These are phyloP conservation scores for Besnoitia besnoiti DNA, from an alignment of 169 alveolate genomes.

Conservation along the genomic window DNA sequence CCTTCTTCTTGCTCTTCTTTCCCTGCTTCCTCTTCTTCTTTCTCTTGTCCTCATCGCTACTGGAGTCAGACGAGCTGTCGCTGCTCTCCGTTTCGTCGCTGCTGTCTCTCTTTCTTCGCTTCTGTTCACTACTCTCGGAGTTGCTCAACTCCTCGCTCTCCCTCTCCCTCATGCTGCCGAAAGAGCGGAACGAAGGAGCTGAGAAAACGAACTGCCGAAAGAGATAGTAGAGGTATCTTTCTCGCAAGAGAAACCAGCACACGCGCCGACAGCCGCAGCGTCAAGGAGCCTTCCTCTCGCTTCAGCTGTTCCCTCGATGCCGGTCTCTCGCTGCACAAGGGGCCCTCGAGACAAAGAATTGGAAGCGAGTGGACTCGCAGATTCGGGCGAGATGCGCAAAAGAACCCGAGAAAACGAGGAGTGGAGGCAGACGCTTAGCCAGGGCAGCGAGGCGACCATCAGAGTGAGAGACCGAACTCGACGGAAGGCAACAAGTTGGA, in stretches of 20 bases:
- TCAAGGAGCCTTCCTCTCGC: neutral
- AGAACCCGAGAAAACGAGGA: no score
- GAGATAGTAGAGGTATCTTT: neutral
- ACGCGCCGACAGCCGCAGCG: neutral
- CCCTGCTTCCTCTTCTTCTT: neutral
- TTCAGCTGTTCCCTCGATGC: neutral
- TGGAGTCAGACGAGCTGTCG: no score
- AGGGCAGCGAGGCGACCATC: no score
- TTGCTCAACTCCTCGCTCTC: neutral
- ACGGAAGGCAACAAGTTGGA: no score
- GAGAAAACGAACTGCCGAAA: neutral
- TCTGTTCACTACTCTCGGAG: neutral
- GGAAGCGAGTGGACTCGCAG: neutral
- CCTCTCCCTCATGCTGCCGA: neutral
- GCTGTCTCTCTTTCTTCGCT: neutral
- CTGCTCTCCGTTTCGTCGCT: neutral
- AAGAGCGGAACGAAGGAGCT: neutral
- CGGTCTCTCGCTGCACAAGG: neutral
- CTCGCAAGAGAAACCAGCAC: neutral
- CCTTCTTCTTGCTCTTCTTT: neutral
- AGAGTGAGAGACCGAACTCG: no score
- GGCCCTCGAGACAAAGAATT: neutral
- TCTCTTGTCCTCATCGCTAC: neutral
- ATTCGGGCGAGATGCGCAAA: neutral
- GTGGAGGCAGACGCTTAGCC: no score